Percentiles rank a stretch among this genome's conserved stretches.
These are phyloP conservation scores for Xerophyta viscosa DNA, from an alignment of 106 monocot species.

Conservation along the genomic window DNA sequence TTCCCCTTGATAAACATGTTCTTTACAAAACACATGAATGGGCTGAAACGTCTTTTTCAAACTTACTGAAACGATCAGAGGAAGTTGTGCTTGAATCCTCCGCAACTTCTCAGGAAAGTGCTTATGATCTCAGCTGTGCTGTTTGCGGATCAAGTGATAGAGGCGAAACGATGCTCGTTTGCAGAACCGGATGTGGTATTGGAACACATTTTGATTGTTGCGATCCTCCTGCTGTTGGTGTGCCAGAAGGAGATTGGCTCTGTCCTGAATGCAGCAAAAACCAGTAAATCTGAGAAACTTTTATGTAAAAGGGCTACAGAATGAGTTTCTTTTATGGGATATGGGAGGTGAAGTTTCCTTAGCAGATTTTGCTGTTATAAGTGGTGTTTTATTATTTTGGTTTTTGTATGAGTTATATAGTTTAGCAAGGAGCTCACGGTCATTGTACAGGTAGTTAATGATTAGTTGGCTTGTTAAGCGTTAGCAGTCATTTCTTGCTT, in stretches of 20 bases:
- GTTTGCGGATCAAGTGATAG: slow-evolving; percentile 48
- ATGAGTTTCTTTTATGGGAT: too few relatives aligned
- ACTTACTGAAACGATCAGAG: slow-evolving; percentile 25
- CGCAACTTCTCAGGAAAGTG: background rate
- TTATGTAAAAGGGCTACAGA: too few relatives aligned
- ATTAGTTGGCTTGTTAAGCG: too few relatives aligned
- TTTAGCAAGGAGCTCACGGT: too few relatives aligned
- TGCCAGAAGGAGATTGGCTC: slow-evolving; percentile 80
- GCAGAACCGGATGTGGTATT: slow-evolving; percentile 54
- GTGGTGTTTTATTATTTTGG: too few relatives aligned
- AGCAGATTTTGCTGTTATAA: too few relatives aligned
- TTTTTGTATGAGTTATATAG: too few relatives aligned
- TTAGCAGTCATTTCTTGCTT: too few relatives aligned
- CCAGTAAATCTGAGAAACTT: too few relatives aligned
- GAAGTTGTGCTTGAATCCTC: slow-evolving; percentile 23
- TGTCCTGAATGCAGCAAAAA: slow-evolving; percentile 50
- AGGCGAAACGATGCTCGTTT: slow-evolving; percentile 77
- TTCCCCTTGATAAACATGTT: slow-evolving; percentile 59
- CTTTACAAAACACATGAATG: slow-evolving; percentile 52
- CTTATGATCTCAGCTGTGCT: slow-evolving; percentile 39
- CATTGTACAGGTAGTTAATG: too few relatives aligned
- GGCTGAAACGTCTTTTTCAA: slow-evolving; percentile 52
- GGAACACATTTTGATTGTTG: slow-evolving; percentile 86
- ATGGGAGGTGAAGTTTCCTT: too few relatives aligned
- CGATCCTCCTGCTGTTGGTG: slow-evolving; percentile 46